Base-by-base conservation (phyloP, 805 yeast genomes). In the Spathaspora passalidarum region DNA sequence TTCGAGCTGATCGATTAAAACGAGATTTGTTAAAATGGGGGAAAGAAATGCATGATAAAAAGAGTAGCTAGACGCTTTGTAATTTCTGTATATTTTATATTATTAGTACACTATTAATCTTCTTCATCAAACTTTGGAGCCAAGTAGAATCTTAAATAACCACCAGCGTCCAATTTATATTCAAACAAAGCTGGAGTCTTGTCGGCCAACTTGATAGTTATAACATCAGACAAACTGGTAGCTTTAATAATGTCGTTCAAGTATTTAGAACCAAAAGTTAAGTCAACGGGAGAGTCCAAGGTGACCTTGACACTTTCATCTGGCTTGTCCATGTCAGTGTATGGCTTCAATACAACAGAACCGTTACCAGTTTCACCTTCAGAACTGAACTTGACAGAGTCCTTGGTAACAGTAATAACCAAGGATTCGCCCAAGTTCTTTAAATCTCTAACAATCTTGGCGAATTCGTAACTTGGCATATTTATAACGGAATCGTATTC, bases 51-150 rank as follows among this genome's bases (percentile, higher is more conserved):
- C 75, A 84, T 50, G 95, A 63, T 34, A 63, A 61, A 37, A 62
- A 55, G 43, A 61, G 64, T 47, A 54, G 46, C 38, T 60, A 40
- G 11, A 2, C 4, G 3, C 13, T 41, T 23, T 10, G 29, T 37
- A 45, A 18, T 26, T 7, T 41, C 42, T 42, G 16, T 21, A 20
- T 38, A 38, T 20, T 9, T 7, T 29, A 21, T 14, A 38, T 25
- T n/a, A 2, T 34, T 34, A 14, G 9, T 34, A 34, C 4, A 11
- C 18, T 21, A 3, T 61, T 72, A 81, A 54, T 87, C 94, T 53
- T 88, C 96, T 53, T 91, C 98, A 54, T 87, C 96, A 65, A 94
- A 89, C 78, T 94, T 92, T 49, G 99, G 99, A 57, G 99, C 99
- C 66, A 94, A 79, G 80, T 88, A 94, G 80, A 87, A 94, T 66